Conservation (phyloP, 768 basidiomycete genomes). For the Termitomyces sp. region DNA sequence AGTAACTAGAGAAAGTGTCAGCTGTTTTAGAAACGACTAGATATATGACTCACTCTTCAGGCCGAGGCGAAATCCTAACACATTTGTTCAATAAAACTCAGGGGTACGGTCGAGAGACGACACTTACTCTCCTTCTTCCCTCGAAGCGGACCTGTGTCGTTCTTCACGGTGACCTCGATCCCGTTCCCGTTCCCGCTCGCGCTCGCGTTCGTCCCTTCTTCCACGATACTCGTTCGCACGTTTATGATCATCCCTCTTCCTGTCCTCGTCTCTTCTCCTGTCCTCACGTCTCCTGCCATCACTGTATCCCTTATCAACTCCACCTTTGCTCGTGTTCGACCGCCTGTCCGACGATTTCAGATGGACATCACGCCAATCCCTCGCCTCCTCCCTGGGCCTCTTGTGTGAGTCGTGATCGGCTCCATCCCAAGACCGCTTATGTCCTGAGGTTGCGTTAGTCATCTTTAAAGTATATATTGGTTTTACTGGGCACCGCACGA, state of each 20-base stretch:
- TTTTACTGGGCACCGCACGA: conserved; percentile 83
- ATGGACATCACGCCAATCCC: conserved; percentile 70
- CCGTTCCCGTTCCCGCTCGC: conserved; percentile 13
- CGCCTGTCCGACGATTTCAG: conserved; percentile 35
- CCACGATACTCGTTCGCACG: conserved; percentile 27
- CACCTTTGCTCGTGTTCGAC: conserved; percentile 26
- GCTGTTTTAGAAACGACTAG: conserved; percentile 2
- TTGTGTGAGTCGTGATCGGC: conserved; percentile 42
- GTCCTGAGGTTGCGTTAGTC: conserved; percentile 83
- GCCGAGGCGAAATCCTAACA: conserved; percentile 4
- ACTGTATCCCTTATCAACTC: conserved; percentile 28
- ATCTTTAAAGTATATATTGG: conserved; percentile 43
- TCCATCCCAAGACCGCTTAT: conserved; percentile 76
- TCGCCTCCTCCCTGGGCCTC: conserved; percentile 48
- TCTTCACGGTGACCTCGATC: conserved; percentile 21
- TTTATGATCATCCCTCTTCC: conserved; percentile 29
- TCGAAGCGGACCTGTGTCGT: conserved; percentile 23
- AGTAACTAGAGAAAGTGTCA: background rate
- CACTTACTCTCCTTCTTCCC: conserved; percentile 94
- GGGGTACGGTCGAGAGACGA: conserved; percentile 16
- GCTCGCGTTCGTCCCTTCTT: conserved; percentile 26
- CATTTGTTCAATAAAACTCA: background rate
- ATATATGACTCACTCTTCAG: background rate
- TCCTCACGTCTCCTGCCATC: conserved; percentile 26
- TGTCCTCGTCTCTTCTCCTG: conserved; percentile 28